Evolutionary conservation across 345 rosid species (phyloP), one percentile per base, ranked within the genome.

Genomic region (Pistacia integerrima): DNA sequence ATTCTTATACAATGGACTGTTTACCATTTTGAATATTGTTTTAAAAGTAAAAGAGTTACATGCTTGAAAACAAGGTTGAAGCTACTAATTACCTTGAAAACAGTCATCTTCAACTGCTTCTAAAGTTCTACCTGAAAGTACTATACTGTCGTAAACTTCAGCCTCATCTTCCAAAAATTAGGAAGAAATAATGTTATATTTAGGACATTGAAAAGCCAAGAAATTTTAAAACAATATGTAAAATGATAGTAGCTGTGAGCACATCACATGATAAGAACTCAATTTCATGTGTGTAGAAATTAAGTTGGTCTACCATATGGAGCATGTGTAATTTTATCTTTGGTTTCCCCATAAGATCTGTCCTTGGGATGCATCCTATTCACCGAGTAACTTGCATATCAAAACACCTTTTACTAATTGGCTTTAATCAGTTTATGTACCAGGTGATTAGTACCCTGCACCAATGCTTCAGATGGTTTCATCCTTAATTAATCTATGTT

Each of bases 281-380:
- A 25, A 69, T 30, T 41, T 7, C 75, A 60, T 63, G 18, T 70
- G 82, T 44, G 44, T 55, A 52, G 75, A 69, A 68, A 79, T 60
- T 72, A 4, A 77, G 8, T 25, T 9, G 20, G 18, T 1, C 35
- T 18, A 28, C 11, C 36, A 5, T 46, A 46, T 28, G 54, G 0
- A 58, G 36, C 75, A 72, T 61, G 75, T 57, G 66, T 11, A 41
- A 7, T 35, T 56, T 8, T 5, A 56, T 70, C 8, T 11, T 22
- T 14, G 12, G 28, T 22, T 58, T 79, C 44, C 3, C 74, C 61
- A 36, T 75, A 38, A 12, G 80, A 81, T 78, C 79, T 73, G 77
- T 76, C 74, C 68, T 81, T 63, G 82, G 87, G 74, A 75, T 81
- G 70, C 76, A 63, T 68, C 58, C 77, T 55, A 17, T 57, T 78